Conservation (phyloP, 768 basidiomycete species). For the Candolleomyces eurysporus region DNA sequence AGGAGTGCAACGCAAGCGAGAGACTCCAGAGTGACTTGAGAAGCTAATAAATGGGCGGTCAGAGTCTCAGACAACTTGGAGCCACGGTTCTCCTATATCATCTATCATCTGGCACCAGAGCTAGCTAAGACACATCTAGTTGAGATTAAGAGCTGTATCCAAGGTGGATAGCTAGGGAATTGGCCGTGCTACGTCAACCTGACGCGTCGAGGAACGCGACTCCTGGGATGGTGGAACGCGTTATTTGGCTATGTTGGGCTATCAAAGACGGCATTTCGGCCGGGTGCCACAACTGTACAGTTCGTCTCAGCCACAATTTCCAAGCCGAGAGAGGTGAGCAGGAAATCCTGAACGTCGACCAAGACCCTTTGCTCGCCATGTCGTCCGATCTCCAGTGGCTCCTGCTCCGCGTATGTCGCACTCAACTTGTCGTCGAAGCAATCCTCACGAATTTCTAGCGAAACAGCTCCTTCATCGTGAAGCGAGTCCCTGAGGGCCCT, state of each 20-base stretch:
- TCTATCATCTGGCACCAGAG: no score
- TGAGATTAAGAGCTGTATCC: no score
- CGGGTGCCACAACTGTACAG: conserved; percentile 32
- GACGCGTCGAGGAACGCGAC: neutral
- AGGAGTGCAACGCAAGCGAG: neutral
- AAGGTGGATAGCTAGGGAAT: no score
- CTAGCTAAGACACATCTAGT: no score
- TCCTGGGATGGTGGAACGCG: neutral
- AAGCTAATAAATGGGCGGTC: no score
- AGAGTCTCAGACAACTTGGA: no score
- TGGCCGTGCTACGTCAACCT: neutral
- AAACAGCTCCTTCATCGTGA: conserved; percentile 84
- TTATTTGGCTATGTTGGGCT: conserved; percentile 29
- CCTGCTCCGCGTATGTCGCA: conserved; percentile 71
- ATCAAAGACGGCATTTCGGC: conserved; percentile 4
- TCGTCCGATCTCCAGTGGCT: conserved; percentile 93
- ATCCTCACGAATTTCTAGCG: conserved; percentile 43
- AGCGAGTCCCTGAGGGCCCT: conserved; percentile 68
- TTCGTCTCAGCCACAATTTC: conserved; percentile 33
- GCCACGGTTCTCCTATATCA: no score
- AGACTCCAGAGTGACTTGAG: neutral
- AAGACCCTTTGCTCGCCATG: conserved; percentile 50
- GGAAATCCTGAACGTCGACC: conserved; percentile 19
- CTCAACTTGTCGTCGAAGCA: neutral
- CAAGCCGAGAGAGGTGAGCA: conserved; percentile 14